Base-by-base conservation (phyloP, 805 yeast species). In the Kazachstania taianensis region DNA sequence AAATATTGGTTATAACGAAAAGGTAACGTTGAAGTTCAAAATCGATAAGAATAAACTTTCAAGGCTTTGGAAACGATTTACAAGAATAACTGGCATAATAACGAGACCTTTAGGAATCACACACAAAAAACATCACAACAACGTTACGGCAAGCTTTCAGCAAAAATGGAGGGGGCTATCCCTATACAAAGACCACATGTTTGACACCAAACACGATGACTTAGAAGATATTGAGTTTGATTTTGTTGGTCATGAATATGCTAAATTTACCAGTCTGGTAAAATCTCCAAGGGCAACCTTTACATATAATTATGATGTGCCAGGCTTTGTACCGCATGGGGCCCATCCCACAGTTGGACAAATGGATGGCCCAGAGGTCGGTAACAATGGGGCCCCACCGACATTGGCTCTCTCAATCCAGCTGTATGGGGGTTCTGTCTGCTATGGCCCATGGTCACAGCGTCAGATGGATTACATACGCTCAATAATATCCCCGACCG, bases 371-470 rank as follows among this genome's bases (percentile, higher is more conserved):
- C 66, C 76, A 1, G 80, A 73, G 43, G 60, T 77, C 23, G 80
- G 80, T 4, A 73, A 74, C 40, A 65, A 72, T 23, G 81, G 76
- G 3, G 43, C 66, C 3, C 62, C 79, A 0, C 86, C 86, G 1
- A 64, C 62, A 31, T 65, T 67, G 51, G 87, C 87, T 0, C 46
- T 79, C 6, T 79, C 79, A 35, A 35, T 87, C 7, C 65, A 65
- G 10, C 43, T 84, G 2, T 65, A 70, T 2, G 69, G 72, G 37
- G 75, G 85, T 0, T 76, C 82, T 0, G 60, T 85, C 1, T 79
- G 79, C 45, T 87, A 84, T 52, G 98, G 98, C 0, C 94, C 98
- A 0, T 89, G 96, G 96, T 82, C 96, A 0, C 94, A 92, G 40
- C 73, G 89, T 25, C 94, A 92, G 55, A 56, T 94, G 13, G 66